These are phyloP conservation scores for Cordia subcordata DNA, from an alignment of 257 asterid species.

Conservation along the genomic window DNA sequence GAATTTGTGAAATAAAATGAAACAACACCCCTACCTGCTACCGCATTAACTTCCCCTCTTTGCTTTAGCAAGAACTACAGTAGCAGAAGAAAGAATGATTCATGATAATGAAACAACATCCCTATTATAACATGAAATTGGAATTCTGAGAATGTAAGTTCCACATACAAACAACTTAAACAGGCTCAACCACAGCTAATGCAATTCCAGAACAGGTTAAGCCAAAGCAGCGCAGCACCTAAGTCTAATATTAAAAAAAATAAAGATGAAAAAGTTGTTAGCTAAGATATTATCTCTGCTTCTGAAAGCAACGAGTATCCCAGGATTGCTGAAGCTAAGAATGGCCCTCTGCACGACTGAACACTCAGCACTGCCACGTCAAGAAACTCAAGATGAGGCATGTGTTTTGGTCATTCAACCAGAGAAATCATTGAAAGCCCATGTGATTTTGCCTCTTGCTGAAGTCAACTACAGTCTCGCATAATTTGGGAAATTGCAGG, in stretches of 20 bases:
- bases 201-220: not conserved
- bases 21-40: too few relatives aligned
- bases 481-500: conserved; percentile 10
- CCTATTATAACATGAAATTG: too few relatives aligned
- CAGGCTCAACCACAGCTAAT: too few relatives aligned
- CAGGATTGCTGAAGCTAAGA: not conserved
- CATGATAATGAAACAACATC: not conserved
- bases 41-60: too few relatives aligned
- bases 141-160: too few relatives aligned
- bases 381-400: conserved; percentile 13
- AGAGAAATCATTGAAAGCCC: not conserved
- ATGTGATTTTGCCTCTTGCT: not conserved
- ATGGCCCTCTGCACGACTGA: not conserved
- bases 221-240: not conserved
- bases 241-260: not conserved
- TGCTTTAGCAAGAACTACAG: too few relatives aligned
- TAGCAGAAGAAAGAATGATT: not conserved
- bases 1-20: too few relatives aligned
- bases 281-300: not conserved
- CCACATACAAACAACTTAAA: too few relatives aligned
- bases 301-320: not conserved
- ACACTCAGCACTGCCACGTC: not conserved
- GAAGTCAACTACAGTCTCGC: conserved; percentile 4
- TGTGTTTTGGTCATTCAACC: too few relatives aligned
- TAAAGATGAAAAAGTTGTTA: not conserved